Evolutionary conservation across 108 stramenopile species (phyloP).

Genomic region (Schizochytrium sp.): DNA sequence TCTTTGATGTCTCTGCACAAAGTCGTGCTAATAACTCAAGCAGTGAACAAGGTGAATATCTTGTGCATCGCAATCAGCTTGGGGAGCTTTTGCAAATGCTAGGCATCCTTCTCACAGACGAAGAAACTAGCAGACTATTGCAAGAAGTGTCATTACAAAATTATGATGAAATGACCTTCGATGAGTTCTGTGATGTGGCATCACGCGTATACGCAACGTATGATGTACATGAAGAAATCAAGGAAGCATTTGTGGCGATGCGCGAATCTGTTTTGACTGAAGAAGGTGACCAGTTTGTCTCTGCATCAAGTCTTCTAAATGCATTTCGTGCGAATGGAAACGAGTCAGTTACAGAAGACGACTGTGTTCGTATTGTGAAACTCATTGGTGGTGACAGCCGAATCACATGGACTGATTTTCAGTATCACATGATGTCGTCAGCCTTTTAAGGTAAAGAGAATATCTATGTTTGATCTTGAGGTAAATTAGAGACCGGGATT

Average conservation of each 20-base stretch:
- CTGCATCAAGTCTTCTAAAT: background rate
- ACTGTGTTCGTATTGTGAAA: constrained; percentile 47
- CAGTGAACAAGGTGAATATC: background rate
- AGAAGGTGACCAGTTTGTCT: background rate
- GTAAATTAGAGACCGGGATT: too few species aligned
- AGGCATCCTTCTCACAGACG: constrained; percentile 31
- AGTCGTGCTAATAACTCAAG: background rate
- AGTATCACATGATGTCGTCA: constrained; percentile 39
- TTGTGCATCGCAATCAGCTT: constrained; percentile 46
- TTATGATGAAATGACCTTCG: background rate
- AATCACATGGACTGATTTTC: constrained; percentile 13
- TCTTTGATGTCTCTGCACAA: constrained; percentile 8
- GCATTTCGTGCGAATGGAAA: constrained; percentile 7
- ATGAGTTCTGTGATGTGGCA: constrained; percentile 21
- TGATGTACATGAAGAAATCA: constrained; percentile 55
- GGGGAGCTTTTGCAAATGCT: constrained; percentile 60
- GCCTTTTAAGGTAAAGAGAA: background rate
- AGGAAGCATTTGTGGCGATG: constrained; percentile 31
- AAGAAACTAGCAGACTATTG: background rate
- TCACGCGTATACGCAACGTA: constrained; percentile 41
- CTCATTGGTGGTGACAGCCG: background rate
- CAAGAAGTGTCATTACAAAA: constrained; percentile 11
- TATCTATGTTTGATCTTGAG: too few species aligned
- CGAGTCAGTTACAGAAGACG: background rate
- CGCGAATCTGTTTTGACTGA: background rate